Evolutionary conservation across 2,329 filamentous ascomycete genomes (phyloP).

Genomic region (Talaromyces sp.): DNA sequence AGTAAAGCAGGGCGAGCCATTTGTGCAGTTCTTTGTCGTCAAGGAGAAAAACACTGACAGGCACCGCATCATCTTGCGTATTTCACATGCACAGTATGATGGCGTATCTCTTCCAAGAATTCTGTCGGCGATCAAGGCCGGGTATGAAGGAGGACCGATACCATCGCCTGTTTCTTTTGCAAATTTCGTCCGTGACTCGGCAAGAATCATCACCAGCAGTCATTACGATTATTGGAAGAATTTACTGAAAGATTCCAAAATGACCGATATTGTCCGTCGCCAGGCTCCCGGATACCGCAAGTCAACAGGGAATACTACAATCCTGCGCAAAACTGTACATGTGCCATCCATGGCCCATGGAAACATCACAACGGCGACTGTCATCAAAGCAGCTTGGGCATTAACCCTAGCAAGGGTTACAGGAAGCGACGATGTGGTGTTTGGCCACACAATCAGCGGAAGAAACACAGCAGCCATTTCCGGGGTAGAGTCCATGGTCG

Average conservation of each 20-base stretch:
- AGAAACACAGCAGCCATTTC: conserved; percentile 54
- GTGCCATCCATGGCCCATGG: conserved; percentile 44
- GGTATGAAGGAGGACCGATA: conserved; percentile 44
- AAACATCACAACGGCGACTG: conserved; percentile 59
- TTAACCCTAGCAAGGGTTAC: conserved; percentile 56
- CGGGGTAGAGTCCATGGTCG: conserved; percentile 54
- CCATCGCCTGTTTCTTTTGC: conserved; percentile 42
- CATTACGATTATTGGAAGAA: conserved; percentile 59
- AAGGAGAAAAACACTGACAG: conserved; percentile 36
- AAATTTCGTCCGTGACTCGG: conserved; percentile 42
- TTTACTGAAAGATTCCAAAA: conserved; percentile 53
- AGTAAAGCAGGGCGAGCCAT: conserved; percentile 56
- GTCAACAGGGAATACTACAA: conserved; percentile 31
- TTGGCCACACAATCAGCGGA: conserved; percentile 63
- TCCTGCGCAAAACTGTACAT: conserved; percentile 30
- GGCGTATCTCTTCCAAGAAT: conserved; percentile 63
- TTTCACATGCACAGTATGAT: conserved; percentile 67
- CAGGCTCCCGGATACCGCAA: conserved; percentile 31
- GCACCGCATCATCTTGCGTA: conserved; percentile 53
- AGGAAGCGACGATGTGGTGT: conserved; percentile 54
- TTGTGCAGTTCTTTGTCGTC: conserved; percentile 57
- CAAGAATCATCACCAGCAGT: conserved; percentile 35
- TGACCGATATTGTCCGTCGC: conserved; percentile 40
- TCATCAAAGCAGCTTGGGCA: conserved; percentile 66
- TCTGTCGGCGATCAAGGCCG: conserved; percentile 55